Percentiles rank a stretch among this genome's conserved stretches.
These are phyloP conservation scores for Phytophthora idaei DNA, from an alignment of 352 stramenopile species.

Conservation along the genomic window DNA sequence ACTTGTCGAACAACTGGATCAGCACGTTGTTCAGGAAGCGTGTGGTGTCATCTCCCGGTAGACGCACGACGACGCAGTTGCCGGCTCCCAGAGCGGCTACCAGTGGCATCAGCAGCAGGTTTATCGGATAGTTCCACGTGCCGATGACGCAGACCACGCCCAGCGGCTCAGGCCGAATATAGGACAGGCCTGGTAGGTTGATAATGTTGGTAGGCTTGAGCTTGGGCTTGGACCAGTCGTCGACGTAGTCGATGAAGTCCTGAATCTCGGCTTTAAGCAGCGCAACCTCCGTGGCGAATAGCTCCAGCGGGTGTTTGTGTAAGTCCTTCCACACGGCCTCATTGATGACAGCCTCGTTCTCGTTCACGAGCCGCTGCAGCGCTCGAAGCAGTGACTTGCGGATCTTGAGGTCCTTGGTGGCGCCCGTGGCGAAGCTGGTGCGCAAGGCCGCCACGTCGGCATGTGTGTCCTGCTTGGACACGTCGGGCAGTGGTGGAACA, in stretches of 20 bases:
- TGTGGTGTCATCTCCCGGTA: slow-evolving; percentile 88
- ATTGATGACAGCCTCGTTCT: slow-evolving; percentile 52
- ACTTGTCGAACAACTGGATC: slow-evolving; percentile 68
- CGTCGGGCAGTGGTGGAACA: slow-evolving; percentile 43
- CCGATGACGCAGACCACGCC: slow-evolving; percentile 90
- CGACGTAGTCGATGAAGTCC: slow-evolving; percentile 77
- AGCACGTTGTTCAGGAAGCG: slow-evolving; percentile 61
- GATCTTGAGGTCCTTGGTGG: slow-evolving; percentile 46
- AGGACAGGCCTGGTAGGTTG: slow-evolving; percentile 64
- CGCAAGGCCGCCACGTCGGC: slow-evolving; percentile 57
- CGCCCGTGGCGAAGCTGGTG: slow-evolving; percentile 50
- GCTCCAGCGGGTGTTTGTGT: slow-evolving; percentile 76
- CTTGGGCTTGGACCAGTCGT: slow-evolving; percentile 65
- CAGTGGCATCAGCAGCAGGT: slow-evolving; percentile 78
- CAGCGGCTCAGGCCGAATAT: slow-evolving; percentile 73
- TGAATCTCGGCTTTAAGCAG: slow-evolving; percentile 73
- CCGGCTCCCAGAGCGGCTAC: slow-evolving; percentile 86
- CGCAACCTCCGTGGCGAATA: slow-evolving; percentile 56
- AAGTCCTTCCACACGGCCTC: slow-evolving; percentile 71
- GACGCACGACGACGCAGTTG: slow-evolving; percentile 94
- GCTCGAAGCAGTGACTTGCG: slow-evolving; percentile 54
- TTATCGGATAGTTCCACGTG: slow-evolving; percentile 94
- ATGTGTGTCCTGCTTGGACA: slow-evolving; percentile 56
- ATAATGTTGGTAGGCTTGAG: slow-evolving; percentile 53
- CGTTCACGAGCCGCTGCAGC: slow-evolving; percentile 53